Base-by-base conservation (phyloP, 2,329 filamentous ascomycete species). In the Penicillium sp. region DNA sequence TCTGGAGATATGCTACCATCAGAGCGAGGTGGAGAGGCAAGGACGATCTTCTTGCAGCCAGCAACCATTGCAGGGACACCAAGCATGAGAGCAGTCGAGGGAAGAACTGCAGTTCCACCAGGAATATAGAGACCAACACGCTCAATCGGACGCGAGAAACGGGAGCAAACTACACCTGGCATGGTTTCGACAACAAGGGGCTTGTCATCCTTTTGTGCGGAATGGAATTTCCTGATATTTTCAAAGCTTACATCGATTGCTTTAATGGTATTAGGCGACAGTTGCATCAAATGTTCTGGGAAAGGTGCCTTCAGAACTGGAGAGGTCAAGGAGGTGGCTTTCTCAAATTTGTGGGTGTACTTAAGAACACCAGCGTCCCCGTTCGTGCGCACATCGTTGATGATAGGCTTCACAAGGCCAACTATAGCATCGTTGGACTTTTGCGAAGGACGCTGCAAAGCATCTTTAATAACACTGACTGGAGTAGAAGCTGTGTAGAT, bases 321-420 rank as follows among this genome's bases (percentile, higher is more conserved):
- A 0, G 91, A 93, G 14, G 85, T 94, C 59, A 99, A 79, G 2
- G 90, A 93, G 0, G 90, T 96, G 0, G 93, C 94, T 77, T 93
- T 96, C 71, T 99, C 94, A 65, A 99, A 99, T 73, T 95, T 96
- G 82, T 97, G 92, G 1, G 94, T 97, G 74, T 96, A 97, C 51
- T 89, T 88, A 46, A 99, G 82, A 23, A 99, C 81, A 3, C 91
- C 92, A 66, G 88, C 88, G 74, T 99, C 94, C 53, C 94, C 94
- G 33, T 89, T 85, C 45, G 84, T 81, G 56, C 87, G 89, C 55
- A 99, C 88, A 48, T 92, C 89, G 57, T 93, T 85, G 67, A 99
- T 91, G 65, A 99, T 99, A 1, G 94, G 94, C 35, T 84, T 85
- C 58, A 96, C 90, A 52, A 97, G 93, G 61, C 86, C 86, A 77